phyloP scores from a whole-genome alignment of 768 basidiomycete species.

The Suillus alpinus region DNA sequence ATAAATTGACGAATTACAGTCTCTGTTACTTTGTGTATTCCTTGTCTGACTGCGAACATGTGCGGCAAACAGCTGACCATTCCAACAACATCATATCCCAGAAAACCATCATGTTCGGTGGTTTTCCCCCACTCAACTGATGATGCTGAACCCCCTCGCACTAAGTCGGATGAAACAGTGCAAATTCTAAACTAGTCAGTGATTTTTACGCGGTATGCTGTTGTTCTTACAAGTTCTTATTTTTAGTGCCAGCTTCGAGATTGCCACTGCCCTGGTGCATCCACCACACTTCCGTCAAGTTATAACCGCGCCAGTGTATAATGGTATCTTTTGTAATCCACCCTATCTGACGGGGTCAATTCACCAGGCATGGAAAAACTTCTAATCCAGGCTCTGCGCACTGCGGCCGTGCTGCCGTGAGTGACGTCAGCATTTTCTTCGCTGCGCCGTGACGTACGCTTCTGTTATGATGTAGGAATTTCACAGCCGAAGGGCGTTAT shows the following conservation, averaged over 20 bases:
- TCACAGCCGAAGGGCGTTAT: neutral
- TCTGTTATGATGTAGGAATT: neutral
- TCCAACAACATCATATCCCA: neutral
- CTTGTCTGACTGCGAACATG: neutral
- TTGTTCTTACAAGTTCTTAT: neutral
- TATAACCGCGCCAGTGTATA: neutral
- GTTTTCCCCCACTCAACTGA: neutral
- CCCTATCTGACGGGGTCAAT: neutral
- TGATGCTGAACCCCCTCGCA: neutral
- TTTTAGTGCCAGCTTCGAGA: neutral
- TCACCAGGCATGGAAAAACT: neutral
- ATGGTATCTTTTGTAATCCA: neutral
- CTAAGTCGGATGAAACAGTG: neutral
- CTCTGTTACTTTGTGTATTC: neutral
- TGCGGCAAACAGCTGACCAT: neutral
- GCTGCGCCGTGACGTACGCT: neutral
- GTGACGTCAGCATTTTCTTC: neutral
- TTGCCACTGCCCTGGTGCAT: neutral
- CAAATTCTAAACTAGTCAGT: neutral
- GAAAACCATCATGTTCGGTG: neutral
- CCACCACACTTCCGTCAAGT: neutral
- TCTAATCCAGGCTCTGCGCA: neutral
- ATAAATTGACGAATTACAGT: neutral
- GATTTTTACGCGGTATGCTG: neutral
- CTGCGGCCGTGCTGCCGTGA: neutral